These are phyloP conservation scores for Quercus glauca DNA, from an alignment of 306 rosid genomes.

Conservation along the genomic window DNA sequence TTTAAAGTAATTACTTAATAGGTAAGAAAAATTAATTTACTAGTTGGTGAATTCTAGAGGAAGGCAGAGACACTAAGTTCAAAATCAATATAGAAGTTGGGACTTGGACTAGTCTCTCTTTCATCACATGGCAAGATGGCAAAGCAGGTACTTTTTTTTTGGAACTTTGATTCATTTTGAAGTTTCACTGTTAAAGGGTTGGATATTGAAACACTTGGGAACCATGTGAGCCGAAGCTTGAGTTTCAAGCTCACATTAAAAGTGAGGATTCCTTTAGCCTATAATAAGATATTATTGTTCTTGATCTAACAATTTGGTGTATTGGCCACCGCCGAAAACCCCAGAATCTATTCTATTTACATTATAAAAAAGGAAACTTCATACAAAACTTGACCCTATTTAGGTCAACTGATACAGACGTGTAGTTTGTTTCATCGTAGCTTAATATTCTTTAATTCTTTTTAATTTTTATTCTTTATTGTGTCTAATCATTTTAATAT, in stretches of 20 bases:
- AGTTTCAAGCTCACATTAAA: not conserved
- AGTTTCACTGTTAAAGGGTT: not conserved
- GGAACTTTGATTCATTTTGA: not conserved
- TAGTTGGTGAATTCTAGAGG: slow-evolving; percentile 14
- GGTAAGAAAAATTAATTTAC: not conserved
- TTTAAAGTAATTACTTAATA: not conserved
- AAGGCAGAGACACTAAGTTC: not conserved
- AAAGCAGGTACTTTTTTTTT: not conserved
- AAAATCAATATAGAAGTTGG: not conserved
- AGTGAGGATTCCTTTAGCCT: not conserved
- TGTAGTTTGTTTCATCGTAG: too few relatives aligned
- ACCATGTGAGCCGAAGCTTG: not conserved
- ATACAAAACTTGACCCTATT: too few relatives aligned
- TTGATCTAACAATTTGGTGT: not conserved
- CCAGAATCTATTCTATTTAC: not conserved
- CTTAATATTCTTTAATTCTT: too few relatives aligned
- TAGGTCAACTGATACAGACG: too few relatives aligned
- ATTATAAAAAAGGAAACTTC: not conserved
- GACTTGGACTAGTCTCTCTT: not conserved
- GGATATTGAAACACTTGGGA: not conserved
- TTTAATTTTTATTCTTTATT: too few relatives aligned
- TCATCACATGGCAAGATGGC: slow-evolving; percentile 19
- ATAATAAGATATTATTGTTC: not conserved
- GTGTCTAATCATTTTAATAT: too few relatives aligned
- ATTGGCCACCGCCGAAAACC: not conserved